Conservation (phyloP, 495 filamentous ascomycete genomes). For the Hypoxylon fragiforme region DNA sequence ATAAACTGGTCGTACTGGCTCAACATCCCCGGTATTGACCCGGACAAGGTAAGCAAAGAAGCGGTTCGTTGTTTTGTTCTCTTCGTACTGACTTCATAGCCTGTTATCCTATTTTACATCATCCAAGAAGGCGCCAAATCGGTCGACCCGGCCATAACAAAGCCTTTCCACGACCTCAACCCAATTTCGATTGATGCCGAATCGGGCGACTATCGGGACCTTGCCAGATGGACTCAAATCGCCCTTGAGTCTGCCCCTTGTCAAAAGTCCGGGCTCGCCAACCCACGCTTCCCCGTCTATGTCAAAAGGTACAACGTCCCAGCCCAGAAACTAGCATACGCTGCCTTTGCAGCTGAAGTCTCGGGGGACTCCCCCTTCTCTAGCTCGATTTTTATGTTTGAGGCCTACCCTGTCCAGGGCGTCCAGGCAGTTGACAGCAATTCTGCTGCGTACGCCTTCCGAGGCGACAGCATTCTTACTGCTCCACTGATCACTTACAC, state of each 20-base stretch:
- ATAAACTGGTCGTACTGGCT: no score
- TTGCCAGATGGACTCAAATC: no score
- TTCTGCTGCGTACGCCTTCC: neutral
- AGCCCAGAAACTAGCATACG: neutral
- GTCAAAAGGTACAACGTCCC: neutral
- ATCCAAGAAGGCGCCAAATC: no score
- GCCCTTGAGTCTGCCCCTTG: neutral
- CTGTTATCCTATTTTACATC: no score
- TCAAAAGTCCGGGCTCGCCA: neutral
- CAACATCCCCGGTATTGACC: neutral
- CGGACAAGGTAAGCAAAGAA: neutral
- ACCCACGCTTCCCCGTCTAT: neutral
- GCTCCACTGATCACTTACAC: neutral
- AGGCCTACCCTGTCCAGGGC: neutral
- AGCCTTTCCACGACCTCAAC: no score
- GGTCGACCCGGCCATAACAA: no score
- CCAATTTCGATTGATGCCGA: no score
- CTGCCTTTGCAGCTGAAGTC: neutral
- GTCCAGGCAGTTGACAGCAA: neutral
- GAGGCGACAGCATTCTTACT: neutral
- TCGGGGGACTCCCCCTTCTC: neutral
- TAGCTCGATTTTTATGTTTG: neutral
- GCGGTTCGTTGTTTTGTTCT: neutral
- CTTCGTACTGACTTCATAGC: no score
- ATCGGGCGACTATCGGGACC: no score